phyloP scores from a whole-genome alignment of 306 rosid species.

The Mucuna pruriens region DNA sequence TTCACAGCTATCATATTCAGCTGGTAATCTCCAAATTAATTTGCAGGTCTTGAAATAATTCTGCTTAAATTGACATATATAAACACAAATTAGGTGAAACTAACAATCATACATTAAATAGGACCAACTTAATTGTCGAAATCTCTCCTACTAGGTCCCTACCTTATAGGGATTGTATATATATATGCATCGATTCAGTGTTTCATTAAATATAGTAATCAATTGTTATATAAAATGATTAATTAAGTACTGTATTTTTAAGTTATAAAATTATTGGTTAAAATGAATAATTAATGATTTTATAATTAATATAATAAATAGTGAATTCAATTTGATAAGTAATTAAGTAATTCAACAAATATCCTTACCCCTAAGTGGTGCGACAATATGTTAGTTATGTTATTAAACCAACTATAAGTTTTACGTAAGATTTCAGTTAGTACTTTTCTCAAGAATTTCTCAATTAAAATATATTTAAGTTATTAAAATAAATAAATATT shows the following conservation, averaged over 20 bases:
- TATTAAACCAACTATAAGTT: not conserved
- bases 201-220: not conserved
- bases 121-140: not conserved
- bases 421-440: not conserved
- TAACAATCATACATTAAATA: constrained; percentile 17
- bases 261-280: not conserved
- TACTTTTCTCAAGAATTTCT: not conserved
- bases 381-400: not conserved
- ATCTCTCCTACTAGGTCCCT: not conserved
- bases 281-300: not conserved
- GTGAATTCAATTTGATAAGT: not conserved
- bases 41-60: not conserved
- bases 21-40: not conserved
- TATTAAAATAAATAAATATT: no score
- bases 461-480: no score
- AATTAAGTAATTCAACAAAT: not conserved
- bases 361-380: not conserved
- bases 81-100: not conserved
- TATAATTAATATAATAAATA: not conserved
- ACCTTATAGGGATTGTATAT: not conserved
- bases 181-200: not conserved
- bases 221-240: not conserved
- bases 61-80: not conserved
- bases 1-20: not conserved
- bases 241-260: not conserved